phyloP scores from a whole-genome alignment of 2,329 filamentous ascomycete species.

The Fonsecaea pedrosoi region DNA sequence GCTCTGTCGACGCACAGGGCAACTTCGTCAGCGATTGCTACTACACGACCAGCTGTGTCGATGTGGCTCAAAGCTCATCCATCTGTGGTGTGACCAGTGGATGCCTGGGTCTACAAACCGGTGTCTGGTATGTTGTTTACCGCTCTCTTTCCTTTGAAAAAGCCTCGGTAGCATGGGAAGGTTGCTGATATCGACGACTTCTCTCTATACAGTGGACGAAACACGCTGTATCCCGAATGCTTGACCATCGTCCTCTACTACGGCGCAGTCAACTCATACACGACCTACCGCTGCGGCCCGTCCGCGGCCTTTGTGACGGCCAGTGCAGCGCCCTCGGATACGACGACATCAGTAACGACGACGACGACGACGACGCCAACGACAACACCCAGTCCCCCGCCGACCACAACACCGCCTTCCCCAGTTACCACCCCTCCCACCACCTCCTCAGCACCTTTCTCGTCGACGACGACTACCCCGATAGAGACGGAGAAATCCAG shows the following conservation, averaged over 20 bases:
- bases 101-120: not conserved
- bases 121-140: not conserved
- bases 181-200: too few relatives aligned
- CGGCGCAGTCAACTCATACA: not conserved
- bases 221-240: not conserved
- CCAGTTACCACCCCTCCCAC: not conserved
- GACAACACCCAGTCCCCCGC: too few relatives aligned
- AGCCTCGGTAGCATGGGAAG: too few relatives aligned
- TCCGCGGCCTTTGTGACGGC: not conserved
- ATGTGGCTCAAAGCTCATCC: not conserved
- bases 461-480: too few relatives aligned
- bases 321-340: not conserved
- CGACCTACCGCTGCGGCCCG: not conserved
- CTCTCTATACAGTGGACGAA: not conserved
- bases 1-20: not conserved
- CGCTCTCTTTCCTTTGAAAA: too few relatives aligned
- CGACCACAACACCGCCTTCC: too few relatives aligned
- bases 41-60: slow-evolving; percentile 10
- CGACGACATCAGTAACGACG: not conserved
- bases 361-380: not conserved
- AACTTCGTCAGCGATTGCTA: not conserved
- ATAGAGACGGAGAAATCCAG: not conserved
- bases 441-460: not conserved
- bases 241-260: not conserved
- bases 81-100: not conserved